These are phyloP conservation scores for Cyphellophora europaea DNA, from an alignment of 2,329 filamentous ascomycete species.

Conservation along the genomic window DNA sequence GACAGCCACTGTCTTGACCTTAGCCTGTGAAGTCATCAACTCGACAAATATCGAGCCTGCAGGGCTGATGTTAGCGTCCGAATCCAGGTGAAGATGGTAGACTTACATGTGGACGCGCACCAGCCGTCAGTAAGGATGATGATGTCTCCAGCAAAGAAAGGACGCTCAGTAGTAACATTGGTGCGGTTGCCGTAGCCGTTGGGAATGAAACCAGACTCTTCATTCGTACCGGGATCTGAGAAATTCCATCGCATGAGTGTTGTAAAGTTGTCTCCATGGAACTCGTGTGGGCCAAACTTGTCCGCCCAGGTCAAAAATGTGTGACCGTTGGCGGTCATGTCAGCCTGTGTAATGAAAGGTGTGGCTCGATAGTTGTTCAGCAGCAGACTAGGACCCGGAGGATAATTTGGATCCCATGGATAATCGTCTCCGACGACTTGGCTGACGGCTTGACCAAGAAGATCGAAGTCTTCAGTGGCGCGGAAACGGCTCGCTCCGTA, in stretches of 20 bases:
- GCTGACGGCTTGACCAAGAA: constrained; percentile 25
- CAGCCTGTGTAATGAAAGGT: constrained; percentile 4
- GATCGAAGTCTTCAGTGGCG: constrained; percentile 36
- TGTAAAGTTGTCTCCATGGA: constrained; percentile 47
- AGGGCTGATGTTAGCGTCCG: too few species aligned
- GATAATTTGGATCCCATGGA: constrained; percentile 15
- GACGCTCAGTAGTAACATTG: constrained; percentile 34
- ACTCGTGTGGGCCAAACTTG: constrained; percentile 30
- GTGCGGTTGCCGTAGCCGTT: constrained; percentile 40
- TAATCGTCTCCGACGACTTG: constrained; percentile 2
- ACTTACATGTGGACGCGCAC: constrained; percentile 50
- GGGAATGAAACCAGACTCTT: constrained; percentile 25
- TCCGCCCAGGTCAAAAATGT: constrained; percentile 38
- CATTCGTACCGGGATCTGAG: constrained; percentile 24
- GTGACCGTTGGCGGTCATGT: constrained; percentile 35
- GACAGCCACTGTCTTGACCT: constrained; percentile 48
- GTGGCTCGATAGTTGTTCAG: constrained; percentile 18
- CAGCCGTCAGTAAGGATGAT: constrained; percentile 38
- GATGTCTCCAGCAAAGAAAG: constrained; percentile 50
- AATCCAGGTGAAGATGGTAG: too few species aligned
- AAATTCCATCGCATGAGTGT: constrained; percentile 46
- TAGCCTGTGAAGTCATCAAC: constrained; percentile 42
- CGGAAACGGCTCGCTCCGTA: constrained; percentile 44
- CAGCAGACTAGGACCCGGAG: constrained; percentile 7
- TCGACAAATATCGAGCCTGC: too few species aligned